A percentile compares a stretch with the other conserved stretches of the same genome.
These are phyloP conservation scores for Aspergillus sp. DNA, from an alignment of 2,329 filamentous ascomycete species.

Conservation along the genomic window DNA sequence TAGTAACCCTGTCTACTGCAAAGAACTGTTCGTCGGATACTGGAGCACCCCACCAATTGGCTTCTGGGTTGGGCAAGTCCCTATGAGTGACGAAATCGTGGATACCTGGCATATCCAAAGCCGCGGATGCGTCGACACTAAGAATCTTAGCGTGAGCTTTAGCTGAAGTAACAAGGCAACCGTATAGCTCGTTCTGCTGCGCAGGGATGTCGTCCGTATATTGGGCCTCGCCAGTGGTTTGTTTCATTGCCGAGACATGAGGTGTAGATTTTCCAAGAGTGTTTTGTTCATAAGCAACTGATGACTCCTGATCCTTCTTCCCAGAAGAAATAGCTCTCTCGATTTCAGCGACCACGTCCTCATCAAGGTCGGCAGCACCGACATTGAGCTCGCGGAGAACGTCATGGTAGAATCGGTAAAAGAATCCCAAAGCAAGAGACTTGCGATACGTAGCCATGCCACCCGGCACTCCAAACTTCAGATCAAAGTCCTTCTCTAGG, in stretches of 20 bases:
- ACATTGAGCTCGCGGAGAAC: constrained; percentile 56
- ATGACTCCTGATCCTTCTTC: constrained; percentile 38
- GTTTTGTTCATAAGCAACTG: constrained; percentile 49
- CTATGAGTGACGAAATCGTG: constrained; percentile 74
- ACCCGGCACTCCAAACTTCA: constrained; percentile 84
- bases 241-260: constrained; percentile 78
- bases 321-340: constrained; percentile 68
- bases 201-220: constrained; percentile 84
- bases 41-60: constrained; percentile 88
- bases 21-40: constrained; percentile 73
- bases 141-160: constrained; percentile 73
- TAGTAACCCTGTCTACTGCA: constrained; percentile 72
- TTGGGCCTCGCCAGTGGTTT: constrained; percentile 78
- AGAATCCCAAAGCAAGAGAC: constrained; percentile 84
- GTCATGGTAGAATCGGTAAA: constrained; percentile 96
- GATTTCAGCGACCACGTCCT: constrained; percentile 73
- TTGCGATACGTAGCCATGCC: constrained; percentile 97
- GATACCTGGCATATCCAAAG: constrained; percentile 73
- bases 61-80: constrained; percentile 69
- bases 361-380: constrained; percentile 53
- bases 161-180: constrained; percentile 70
- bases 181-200: constrained; percentile 72
- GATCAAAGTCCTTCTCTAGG: constrained; percentile 80
- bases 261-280: constrained; percentile 72
- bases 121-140: constrained; percentile 51